Evolutionary conservation across 768 basidiomycete species (phyloP).

Genomic region (Phallus indusiatus): DNA sequence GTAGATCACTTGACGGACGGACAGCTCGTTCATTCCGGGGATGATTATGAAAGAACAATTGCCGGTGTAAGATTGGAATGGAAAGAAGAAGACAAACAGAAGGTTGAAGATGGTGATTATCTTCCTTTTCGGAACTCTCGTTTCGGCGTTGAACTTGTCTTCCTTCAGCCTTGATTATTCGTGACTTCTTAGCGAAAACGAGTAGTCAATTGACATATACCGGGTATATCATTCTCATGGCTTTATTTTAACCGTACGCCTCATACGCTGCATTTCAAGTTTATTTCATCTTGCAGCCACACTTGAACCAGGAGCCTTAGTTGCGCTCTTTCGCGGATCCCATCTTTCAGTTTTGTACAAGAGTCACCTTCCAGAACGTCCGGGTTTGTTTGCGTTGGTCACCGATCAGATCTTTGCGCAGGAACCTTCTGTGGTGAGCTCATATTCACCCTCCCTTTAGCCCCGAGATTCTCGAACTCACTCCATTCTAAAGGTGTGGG

Average conservation of each 20-base stretch:
- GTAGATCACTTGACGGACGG: slow-evolving; percentile 69
- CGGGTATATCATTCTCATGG: slow-evolving; percentile 28
- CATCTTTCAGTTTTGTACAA: slow-evolving; percentile 86
- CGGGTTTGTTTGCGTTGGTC: slow-evolving; percentile 67
- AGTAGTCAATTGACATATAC: slow-evolving; percentile 83
- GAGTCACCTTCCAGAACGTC: slow-evolving; percentile 20
- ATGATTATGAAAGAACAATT: slow-evolving; percentile 11
- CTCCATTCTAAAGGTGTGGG: slow-evolving; percentile 41
- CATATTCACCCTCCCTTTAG: neutral
- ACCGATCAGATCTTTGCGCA: slow-evolving; percentile 76
- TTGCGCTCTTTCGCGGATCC: slow-evolving; percentile 86
- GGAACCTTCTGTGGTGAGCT: slow-evolving; percentile 61
- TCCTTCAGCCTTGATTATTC: slow-evolving; percentile 53
- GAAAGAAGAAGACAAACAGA: slow-evolving; percentile 46
- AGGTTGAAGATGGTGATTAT: slow-evolving; percentile 60
- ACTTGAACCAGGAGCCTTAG: slow-evolving; percentile 44
- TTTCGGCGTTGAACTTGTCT: neutral
- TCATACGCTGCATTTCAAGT: neutral
- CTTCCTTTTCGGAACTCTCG: neutral
- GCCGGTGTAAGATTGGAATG: slow-evolving; percentile 24
- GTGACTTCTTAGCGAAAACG: slow-evolving; percentile 58
- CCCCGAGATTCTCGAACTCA: neutral
- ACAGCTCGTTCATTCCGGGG: slow-evolving; percentile 40
- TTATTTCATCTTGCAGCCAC: slow-evolving; percentile 63
- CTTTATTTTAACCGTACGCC: neutral